Evolutionary conservation across 2,329 filamentous ascomycete species (phyloP).

Genomic region (Ophiostoma himal-ulmi): DNA sequence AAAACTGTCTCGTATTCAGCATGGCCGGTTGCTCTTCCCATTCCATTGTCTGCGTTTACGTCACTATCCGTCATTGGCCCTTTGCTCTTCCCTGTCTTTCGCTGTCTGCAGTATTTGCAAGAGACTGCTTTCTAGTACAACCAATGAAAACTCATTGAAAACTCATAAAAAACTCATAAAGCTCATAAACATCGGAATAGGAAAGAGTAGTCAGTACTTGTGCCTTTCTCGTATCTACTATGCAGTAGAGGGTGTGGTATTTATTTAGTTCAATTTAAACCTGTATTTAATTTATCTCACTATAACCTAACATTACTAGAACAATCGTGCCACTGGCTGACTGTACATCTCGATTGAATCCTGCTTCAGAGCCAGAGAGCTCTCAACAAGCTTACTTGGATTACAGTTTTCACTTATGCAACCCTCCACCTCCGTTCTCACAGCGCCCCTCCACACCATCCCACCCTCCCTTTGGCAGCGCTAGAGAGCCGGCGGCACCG

Average conservation of each 20-base stretch:
- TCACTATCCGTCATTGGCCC: not conserved
- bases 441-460: slow-evolving; percentile 3
- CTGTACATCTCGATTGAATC: not conserved
- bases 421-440: slow-evolving; percentile 8
- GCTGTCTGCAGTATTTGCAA: not conserved
- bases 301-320: not conserved
- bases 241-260: not conserved
- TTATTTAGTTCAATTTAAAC: not conserved
- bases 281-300: not conserved
- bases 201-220: not conserved
- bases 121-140: not conserved
- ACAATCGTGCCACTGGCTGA: not conserved
- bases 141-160: too few relatives aligned
- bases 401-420: not conserved
- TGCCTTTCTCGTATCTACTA: not conserved
- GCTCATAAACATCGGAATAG: not conserved
- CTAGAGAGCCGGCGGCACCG: slow-evolving; percentile 17
- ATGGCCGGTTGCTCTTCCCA: not conserved
- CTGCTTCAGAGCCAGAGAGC: not conserved
- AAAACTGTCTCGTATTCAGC: not conserved
- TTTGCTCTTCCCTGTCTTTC: not conserved
- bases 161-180: not conserved
- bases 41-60: not conserved
- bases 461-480: slow-evolving; percentile 13
- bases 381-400: slow-evolving; percentile 14